Base-by-base conservation (phyloP, 345 rosid species). In the Salix caprea region DNA sequence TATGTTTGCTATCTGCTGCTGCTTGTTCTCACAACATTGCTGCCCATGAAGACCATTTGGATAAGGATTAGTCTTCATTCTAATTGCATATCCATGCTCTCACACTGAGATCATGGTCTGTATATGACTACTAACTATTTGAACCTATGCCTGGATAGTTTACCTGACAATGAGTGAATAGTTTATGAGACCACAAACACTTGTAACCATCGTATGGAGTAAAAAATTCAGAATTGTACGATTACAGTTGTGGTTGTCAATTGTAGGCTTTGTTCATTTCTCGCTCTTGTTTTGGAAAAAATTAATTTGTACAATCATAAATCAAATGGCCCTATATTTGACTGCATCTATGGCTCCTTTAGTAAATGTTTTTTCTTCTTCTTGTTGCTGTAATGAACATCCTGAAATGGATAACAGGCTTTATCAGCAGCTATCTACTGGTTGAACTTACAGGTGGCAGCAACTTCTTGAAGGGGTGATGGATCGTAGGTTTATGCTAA, bases 401-500 rank as follows among this genome's bases (percentile, higher is more conserved):
- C 90, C 85, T 89, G 83, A 89, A 88, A 86, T 90, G 98, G 79
- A 87, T 83, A 87, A 90, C 94, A 91, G 98, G 97, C 91, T 94
- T 91, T 86, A 88, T 76, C 86, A 89, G 94, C 88, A 89, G 94
- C 94, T 96, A 85, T 93, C 91, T 93, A 84, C 99, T 95, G 97
- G 94, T 93, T 95, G 94, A 91, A 91, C 96, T 93, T 93, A 88
- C 97, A 95, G 99, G 97, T 89, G 93, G 92, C 82, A 81, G 84
- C 84, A 74, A 80, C 61, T 88, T 67, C 72, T 77, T 60, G 85
- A 86, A 77, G 84, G 61, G 7, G 40, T 79, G 73, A 79, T 36
- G 28, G 71, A 74, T 80, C 88, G 93, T 36, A 83, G 79, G 78
- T 82, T 92, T 64, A 75, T 93, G 86, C 86, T 92, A 32, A 86